phyloP scores from a whole-genome alignment of 805 yeast genomes.

The Saccharomycopsis olivae region DNA sequence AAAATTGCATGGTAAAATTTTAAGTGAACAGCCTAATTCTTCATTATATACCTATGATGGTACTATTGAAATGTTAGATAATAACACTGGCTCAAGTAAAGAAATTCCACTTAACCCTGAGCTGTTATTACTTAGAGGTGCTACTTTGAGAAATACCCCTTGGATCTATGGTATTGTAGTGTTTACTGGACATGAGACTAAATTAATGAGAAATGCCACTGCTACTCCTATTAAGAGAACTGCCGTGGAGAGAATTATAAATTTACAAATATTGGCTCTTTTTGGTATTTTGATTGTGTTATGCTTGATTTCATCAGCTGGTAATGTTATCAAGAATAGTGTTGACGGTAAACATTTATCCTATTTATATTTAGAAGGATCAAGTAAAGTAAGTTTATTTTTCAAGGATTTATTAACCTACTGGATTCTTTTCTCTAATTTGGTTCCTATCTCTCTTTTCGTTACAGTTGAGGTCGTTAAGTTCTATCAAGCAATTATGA shows the following conservation, averaged over 20 bases:
- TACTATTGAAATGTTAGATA: conserved; percentile 34
- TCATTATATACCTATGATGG: conserved; percentile 94
- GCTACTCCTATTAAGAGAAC: conserved; percentile 97
- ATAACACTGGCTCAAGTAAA: conserved; percentile 37
- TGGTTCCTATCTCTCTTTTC: conserved; percentile 95
- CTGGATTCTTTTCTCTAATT: conserved; percentile 92
- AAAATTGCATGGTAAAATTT: conserved; percentile 44
- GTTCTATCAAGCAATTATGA: conserved; percentile 89
- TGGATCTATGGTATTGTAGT: conserved; percentile 93
- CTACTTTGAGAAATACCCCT: conserved; percentile 85
- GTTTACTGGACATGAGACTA: conserved; percentile 97
- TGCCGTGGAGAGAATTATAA: conserved; percentile 91
- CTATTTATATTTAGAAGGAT: conserved; percentile 60
- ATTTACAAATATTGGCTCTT: conserved; percentile 80
- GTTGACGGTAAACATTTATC: conserved; percentile 41
- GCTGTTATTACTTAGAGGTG: conserved; percentile 88
- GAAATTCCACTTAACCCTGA: conserved; percentile 77
- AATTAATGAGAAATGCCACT: conserved; percentile 95
- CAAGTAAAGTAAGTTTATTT: conserved; percentile 58
- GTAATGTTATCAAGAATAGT: conserved; percentile 68
- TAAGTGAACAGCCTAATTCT: conserved; percentile 90
- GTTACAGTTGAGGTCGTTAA: conserved; percentile 95
- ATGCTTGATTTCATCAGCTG: conserved; percentile 73
- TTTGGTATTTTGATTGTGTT: conserved; percentile 70
- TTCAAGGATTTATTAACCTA: conserved; percentile 84